phyloP scores from a whole-genome alignment of 2,329 filamentous ascomycete genomes.

The Cladophialophora carrionii region DNA sequence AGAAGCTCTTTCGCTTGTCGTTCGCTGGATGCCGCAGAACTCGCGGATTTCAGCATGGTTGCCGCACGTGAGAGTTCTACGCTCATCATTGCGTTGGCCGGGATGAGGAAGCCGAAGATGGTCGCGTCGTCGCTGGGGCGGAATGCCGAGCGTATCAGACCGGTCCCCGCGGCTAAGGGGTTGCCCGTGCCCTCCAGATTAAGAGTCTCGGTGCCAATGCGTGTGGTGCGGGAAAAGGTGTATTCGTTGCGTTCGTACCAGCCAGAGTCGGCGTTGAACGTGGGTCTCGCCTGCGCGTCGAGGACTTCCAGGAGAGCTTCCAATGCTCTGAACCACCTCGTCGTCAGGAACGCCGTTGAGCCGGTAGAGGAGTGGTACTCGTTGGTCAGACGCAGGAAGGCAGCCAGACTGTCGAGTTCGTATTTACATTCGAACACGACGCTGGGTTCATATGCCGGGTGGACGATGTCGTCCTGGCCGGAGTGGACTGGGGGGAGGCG shows the following conservation, averaged over 20 bases:
- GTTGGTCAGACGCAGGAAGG: conserved; percentile 84
- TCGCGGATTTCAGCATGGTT: conserved; percentile 62
- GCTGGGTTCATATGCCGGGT: conserved; percentile 80
- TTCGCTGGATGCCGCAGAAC: conserved; percentile 6
- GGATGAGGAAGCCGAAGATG: conserved; percentile 92
- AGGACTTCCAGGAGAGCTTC: conserved; percentile 74
- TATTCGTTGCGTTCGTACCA: conserved; percentile 74
- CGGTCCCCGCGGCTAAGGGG: conserved; percentile 80
- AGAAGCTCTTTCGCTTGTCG: conserved; percentile 36
- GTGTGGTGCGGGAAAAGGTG: conserved; percentile 81
- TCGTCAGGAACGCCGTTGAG: conserved; percentile 75
- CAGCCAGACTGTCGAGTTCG: conserved; percentile 91
- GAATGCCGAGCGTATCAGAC: conserved; percentile 87
- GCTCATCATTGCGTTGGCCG: conserved; percentile 93
- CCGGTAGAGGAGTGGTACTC: conserved; percentile 81
- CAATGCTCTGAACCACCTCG: conserved; percentile 77
- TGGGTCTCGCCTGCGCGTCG: conserved; percentile 75
- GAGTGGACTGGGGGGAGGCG: conserved; percentile 72
- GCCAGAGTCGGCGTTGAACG: conserved; percentile 72
- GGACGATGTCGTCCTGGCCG: conserved; percentile 80
- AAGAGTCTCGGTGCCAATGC: conserved; percentile 85
- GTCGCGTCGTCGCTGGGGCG: conserved; percentile 93
- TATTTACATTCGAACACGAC: conserved; percentile 99
- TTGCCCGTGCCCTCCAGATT: conserved; percentile 84
- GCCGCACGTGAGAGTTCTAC: conserved; percentile 80